A percentile compares a stretch with the other conserved stretches of the same genome.
phyloP scores from a whole-genome alignment of 1,139 yeast genomes.

The Debaryomycetaceae sp. region DNA sequence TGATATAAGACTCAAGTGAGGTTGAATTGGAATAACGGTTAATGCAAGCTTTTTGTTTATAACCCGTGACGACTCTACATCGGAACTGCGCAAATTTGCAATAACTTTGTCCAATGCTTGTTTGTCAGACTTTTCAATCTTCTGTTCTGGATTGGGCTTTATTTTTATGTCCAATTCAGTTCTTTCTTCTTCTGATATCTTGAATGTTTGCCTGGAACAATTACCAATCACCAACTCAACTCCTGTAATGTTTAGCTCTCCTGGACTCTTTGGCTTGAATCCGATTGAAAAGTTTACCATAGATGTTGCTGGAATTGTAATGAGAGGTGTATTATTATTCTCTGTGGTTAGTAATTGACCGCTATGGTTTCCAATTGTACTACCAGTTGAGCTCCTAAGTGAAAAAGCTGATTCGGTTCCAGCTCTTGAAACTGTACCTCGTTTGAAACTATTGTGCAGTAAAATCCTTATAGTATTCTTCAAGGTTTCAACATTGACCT shows the following conservation, averaged over 20 bases:
- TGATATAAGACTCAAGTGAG: conserved; percentile 52
- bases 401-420: background rate
- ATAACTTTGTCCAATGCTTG: conserved; percentile 15
- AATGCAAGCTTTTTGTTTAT: conserved; percentile 17
- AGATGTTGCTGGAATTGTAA: conserved; percentile 26
- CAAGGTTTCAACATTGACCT: conserved; percentile 27
- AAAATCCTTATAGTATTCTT: conserved; percentile 12
- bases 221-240: conserved; percentile 25
- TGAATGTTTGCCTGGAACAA: conserved; percentile 30
- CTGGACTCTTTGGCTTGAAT: conserved; percentile 32
- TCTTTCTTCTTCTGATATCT: conserved; percentile 25
- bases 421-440: background rate
- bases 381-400: conserved; percentile 2
- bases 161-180: conserved; percentile 13
- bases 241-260: conserved; percentile 30
- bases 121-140: background rate
- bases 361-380: conserved; percentile 3
- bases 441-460: background rate
- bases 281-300: conserved; percentile 31
- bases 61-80: conserved; percentile 17
- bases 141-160: conserved; percentile 9
- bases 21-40: conserved; percentile 63
- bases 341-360: conserved; percentile 2
- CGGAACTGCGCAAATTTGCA: conserved; percentile 16
- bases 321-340: conserved; percentile 2